Conservation (phyloP, 805 yeast genomes). For the Schwanniomyces pseudopolymorphus region DNA sequence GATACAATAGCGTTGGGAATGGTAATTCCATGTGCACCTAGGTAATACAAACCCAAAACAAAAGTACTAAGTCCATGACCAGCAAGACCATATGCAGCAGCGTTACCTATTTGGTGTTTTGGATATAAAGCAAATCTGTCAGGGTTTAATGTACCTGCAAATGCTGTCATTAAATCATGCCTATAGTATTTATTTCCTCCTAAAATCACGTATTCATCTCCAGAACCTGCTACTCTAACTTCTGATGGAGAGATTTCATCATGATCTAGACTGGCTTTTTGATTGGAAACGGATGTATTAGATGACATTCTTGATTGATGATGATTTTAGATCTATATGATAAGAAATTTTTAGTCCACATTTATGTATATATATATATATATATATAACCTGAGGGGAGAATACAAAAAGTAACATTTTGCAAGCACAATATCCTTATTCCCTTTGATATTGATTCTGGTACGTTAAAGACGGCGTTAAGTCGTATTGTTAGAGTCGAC, state of each 20-base stretch:
- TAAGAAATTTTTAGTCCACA: background rate
- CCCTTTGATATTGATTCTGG: background rate
- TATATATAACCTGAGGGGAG: conserved; percentile 1
- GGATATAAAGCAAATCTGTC: conserved; percentile 47
- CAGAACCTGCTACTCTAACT: conserved; percentile 25
- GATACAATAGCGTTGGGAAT: conserved; percentile 45
- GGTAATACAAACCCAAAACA: conserved; percentile 45
- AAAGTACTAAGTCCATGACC: conserved; percentile 49
- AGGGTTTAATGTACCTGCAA: conserved; percentile 57
- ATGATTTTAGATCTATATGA: background rate
- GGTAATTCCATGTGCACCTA: conserved; percentile 47
- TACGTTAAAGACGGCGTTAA: background rate
- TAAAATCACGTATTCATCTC: conserved; percentile 40
- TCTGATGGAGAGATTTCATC: background rate
- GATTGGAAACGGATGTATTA: background rate
- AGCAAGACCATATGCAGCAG: conserved; percentile 55
- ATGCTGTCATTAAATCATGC: conserved; percentile 59
- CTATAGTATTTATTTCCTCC: conserved; percentile 46
- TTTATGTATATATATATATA: background rate
- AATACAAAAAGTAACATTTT: background rate
- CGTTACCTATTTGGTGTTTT: conserved; percentile 47
- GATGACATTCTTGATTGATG: background rate
- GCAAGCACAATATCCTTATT: background rate
- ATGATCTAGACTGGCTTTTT: background rate
- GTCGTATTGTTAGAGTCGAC: background rate